Conservation (phyloP, 805 yeast genomes). For the Wickerhamiella sergipiensis region DNA sequence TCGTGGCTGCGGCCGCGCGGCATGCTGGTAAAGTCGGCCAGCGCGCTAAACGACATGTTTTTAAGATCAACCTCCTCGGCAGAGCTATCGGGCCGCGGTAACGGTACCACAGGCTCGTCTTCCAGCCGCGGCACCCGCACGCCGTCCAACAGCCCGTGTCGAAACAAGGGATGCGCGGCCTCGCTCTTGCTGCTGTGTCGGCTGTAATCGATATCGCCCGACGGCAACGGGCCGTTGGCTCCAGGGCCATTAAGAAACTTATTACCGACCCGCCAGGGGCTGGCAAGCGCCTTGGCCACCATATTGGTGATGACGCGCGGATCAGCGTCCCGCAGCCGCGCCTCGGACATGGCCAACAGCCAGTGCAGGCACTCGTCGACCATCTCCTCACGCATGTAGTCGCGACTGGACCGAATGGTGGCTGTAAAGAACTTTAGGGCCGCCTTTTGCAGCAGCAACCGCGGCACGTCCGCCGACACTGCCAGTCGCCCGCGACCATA, state of each 20-base stretch:
- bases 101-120: background rate
- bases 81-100: background rate
- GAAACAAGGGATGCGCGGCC: background rate
- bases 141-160: conserved; percentile 1
- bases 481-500: conserved; percentile 61
- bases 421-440: conserved; percentile 40
- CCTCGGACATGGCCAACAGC: conserved; percentile 44
- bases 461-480: conserved; percentile 37
- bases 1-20: background rate
- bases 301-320: conserved; percentile 34
- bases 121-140: background rate
- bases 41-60: conserved; percentile 1
- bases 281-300: conserved; percentile 44
- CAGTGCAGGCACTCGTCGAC: conserved; percentile 57
- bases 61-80: background rate
- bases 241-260: background rate
- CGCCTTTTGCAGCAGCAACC: conserved; percentile 41
- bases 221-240: background rate
- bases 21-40: background rate
- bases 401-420: conserved; percentile 53
- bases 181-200: background rate
- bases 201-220: background rate
- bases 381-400: conserved; percentile 68
- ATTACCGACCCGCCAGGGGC: conserved; percentile 47
- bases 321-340: conserved; percentile 30